These are phyloP conservation scores for Saturnispora ahearnii DNA, from an alignment of 805 yeast species.

Conservation along the genomic window DNA sequence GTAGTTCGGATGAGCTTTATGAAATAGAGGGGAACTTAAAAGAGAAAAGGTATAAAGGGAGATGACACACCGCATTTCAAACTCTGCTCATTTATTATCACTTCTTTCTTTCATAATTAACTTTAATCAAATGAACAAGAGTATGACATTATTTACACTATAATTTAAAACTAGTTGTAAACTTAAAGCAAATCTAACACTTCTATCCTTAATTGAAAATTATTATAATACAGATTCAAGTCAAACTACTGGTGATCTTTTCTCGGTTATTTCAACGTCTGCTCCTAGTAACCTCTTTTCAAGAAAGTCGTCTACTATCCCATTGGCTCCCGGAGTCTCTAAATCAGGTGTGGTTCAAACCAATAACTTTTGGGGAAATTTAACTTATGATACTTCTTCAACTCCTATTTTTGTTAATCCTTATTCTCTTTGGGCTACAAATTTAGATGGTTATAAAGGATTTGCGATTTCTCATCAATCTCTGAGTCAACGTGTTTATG, in stretches of 20 bases:
- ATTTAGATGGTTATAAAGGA: conserved; percentile 37
- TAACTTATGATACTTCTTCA: conserved; percentile 47
- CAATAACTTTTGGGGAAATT: conserved; percentile 66
- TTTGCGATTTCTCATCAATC: conserved; percentile 54
- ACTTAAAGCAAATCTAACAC: no score
- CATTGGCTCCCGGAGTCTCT: conserved; percentile 10
- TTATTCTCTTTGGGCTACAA: conserved; percentile 47
- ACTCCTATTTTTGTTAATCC: conserved; percentile 58
- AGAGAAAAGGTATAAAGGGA: no score
- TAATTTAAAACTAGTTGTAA: no score
- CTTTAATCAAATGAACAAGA: no score
- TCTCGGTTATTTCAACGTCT: no score
- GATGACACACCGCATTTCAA: no score
- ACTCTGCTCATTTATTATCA: no score
- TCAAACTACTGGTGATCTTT: conserved; percentile 6
- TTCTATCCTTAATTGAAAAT: background rate
- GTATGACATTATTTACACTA: no score
- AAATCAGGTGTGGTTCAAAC: conserved; percentile 50
- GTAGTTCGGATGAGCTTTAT: no score
- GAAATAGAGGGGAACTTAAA: no score
- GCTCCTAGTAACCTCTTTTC: conserved; percentile 29
- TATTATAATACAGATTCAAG: background rate
- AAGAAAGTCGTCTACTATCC: conserved; percentile 19
- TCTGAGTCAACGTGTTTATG: conserved; percentile 34
- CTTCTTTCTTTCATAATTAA: no score